Conservation (phyloP, 2,329 filamentous ascomycete genomes). For the Diaporthe destruens region DNA sequence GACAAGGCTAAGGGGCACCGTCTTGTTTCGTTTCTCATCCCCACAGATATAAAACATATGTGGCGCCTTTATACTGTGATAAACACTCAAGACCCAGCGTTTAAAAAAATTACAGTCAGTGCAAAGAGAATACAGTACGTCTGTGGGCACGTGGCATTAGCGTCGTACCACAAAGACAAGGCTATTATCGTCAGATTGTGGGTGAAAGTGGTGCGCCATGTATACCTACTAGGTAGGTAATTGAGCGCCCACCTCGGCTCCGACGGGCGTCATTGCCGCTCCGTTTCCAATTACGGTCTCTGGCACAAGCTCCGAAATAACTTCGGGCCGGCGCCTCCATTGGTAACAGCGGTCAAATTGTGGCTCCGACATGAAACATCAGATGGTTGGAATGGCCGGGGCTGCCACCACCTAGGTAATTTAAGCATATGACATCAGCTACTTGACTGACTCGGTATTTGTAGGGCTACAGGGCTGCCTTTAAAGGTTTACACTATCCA, state of each 20-base stretch:
- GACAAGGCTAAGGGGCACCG: too few relatives aligned
- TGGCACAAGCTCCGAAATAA: constrained; percentile 29
- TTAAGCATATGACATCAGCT: constrained; percentile 25
- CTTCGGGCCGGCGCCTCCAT: constrained; percentile 19
- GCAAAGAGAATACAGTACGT: too few relatives aligned
- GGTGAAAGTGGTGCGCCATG: not conserved
- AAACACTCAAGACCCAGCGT: too few relatives aligned
- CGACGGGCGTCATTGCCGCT: constrained; percentile 10
- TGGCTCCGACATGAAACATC: constrained; percentile 25
- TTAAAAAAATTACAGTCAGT: too few relatives aligned
- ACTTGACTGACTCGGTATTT: constrained; percentile 16
- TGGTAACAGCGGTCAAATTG: constrained; percentile 20
- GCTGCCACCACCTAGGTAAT: constrained; percentile 12
- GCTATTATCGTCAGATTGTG: not conserved
- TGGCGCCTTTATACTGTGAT: too few relatives aligned
- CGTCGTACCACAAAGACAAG: too few relatives aligned
- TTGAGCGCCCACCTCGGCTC: constrained; percentile 1
- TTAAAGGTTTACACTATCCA: constrained; percentile 6
- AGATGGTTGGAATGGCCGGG: constrained; percentile 12
- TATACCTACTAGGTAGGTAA: not conserved
- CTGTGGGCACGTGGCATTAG: too few relatives aligned
- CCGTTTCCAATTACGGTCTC: constrained; percentile 1
- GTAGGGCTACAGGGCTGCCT: constrained; percentile 17
- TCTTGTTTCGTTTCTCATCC: too few relatives aligned
- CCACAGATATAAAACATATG: too few relatives aligned